Percentiles rank a stretch among this genome's conserved stretches.
Evolutionary conservation across 2,329 filamentous ascomycete genomes (phyloP).

Genomic region (Lasiodiplodia sp.): DNA sequence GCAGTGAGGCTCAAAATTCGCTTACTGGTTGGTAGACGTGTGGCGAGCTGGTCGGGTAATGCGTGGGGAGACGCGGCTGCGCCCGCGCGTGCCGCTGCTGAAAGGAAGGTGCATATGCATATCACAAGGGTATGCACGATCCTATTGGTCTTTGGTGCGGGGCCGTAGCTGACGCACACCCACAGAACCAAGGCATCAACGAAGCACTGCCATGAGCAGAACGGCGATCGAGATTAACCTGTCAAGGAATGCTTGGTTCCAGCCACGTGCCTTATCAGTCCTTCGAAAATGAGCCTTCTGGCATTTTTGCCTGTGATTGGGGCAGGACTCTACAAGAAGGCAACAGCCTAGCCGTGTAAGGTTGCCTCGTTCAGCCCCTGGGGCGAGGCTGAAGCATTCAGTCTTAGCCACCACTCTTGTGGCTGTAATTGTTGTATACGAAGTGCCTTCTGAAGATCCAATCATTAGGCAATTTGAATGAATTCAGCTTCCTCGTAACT

Average conservation of each 20-base stretch:
- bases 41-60: neutral
- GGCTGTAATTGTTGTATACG: neutral
- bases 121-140: neutral
- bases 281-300: neutral
- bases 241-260: neutral
- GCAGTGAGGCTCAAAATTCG: neutral
- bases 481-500: no score
- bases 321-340: neutral
- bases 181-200: neutral
- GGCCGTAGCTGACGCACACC: neutral
- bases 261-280: neutral
- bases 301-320: neutral
- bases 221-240: neutral
- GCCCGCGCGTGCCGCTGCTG: neutral
- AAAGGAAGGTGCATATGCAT: neutral
- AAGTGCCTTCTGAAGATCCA: neutral
- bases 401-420: neutral
- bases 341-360: neutral
- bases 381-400: neutral
- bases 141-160: neutral
- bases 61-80: neutral
- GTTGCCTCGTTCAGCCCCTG: neutral
- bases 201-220: neutral
- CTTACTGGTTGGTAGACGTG: neutral
- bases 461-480: neutral